Evolutionary conservation across 179 eudicot genomes (phyloP).

Genomic region (Spinacia oleracea): DNA sequence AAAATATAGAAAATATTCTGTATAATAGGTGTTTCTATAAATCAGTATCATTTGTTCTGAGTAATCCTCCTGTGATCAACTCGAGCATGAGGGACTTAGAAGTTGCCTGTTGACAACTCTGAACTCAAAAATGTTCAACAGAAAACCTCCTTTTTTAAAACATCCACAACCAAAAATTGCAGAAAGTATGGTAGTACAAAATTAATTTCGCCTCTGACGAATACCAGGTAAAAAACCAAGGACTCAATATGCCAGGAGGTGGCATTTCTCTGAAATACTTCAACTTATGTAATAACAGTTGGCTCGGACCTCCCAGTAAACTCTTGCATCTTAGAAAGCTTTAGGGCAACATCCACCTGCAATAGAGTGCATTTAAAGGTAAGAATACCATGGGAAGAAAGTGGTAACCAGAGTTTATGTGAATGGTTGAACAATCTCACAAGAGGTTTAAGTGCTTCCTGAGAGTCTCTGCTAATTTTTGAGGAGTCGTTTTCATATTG

Average conservation of each 20-base stretch:
- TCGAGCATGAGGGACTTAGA: background rate
- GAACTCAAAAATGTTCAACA: conserved; percentile 5
- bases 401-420: background rate
- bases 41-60: background rate
- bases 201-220: background rate
- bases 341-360: conserved; percentile 89
- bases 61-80: background rate
- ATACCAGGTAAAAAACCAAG: background rate
- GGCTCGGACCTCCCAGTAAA: conserved; percentile 90
- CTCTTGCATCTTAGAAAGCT: conserved; percentile 89
- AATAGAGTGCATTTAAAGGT: background rate
- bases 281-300: conserved; percentile 75
- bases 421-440: conserved; percentile 42
- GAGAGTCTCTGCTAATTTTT: conserved; percentile 83
- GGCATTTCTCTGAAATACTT: background rate
- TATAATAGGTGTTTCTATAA: background rate
- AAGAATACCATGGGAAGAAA: background rate
- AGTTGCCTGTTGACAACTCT: conserved; percentile 14
- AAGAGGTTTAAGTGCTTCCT: conserved; percentile 88
- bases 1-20: background rate
- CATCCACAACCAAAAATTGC: background rate
- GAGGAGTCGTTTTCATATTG: conserved; percentile 85
- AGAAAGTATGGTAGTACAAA: conserved; percentile 5
- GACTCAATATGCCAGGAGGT: background rate
- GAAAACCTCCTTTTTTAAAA: background rate